These are phyloP conservation scores for Linnemannia exigua DNA, from an alignment of 192 early-diverging fungal genomes.

Conservation along the genomic window DNA sequence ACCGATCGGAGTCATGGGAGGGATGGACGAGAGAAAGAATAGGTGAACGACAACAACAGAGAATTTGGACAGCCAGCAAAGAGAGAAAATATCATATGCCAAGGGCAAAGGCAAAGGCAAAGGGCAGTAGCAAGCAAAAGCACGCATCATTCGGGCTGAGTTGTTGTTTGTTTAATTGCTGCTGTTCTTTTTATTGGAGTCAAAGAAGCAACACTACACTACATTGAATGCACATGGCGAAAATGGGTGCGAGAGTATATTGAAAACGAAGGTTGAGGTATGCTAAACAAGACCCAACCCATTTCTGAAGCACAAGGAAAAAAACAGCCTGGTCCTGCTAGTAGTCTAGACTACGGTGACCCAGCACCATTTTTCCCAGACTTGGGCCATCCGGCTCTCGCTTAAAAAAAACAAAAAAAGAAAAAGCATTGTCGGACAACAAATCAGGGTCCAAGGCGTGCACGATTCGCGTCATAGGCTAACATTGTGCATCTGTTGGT, in stretches of 20 bases:
- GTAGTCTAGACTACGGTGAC: background rate
- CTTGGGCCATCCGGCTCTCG: background rate
- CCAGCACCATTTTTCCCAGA: constrained; percentile 1
- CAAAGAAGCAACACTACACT: background rate
- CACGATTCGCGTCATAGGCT: background rate
- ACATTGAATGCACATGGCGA: background rate
- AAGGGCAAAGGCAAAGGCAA: background rate
- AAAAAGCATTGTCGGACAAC: constrained; percentile 8
- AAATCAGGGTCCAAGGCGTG: constrained; percentile 5
- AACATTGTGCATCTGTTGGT: background rate
- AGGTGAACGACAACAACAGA: background rate
- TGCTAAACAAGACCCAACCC: background rate
- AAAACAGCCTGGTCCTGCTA: background rate
- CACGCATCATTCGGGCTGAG: background rate
- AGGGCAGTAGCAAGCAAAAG: background rate
- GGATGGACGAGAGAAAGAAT: background rate
- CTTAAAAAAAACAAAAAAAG: background rate
- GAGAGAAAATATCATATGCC: constrained; percentile 21
- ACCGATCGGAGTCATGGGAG: constrained; percentile 19
- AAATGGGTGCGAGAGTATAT: background rate
- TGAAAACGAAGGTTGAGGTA: background rate
- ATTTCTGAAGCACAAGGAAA: background rate
- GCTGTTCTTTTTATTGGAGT: background rate
- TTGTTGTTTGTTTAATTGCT: background rate
- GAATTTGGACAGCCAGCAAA: background rate